Evolutionary conservation across 2,329 filamentous ascomycete genomes (phyloP).

Genomic region (Monosporascus ibericus): DNA sequence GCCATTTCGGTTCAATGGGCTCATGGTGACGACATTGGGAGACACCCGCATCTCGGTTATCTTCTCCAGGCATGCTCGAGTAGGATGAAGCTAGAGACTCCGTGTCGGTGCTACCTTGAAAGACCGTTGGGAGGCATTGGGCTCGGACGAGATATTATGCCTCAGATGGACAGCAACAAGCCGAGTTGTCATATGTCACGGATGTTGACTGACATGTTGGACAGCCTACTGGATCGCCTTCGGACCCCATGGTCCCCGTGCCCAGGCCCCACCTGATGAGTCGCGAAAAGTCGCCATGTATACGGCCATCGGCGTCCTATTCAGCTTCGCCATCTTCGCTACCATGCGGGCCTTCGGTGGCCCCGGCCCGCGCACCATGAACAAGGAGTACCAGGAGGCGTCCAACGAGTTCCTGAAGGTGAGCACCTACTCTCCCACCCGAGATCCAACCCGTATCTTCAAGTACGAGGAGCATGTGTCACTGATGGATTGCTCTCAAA

Average conservation of each 20-base stretch:
- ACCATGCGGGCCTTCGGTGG: conserved; percentile 65
- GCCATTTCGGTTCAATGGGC: conserved; percentile 1
- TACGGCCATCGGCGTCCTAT: conserved; percentile 60
- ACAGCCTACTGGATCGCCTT: conserved; percentile 99
- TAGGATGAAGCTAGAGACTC: not conserved
- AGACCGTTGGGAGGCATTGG: too few species aligned
- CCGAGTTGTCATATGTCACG: too few species aligned
- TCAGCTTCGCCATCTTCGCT: conserved; percentile 66
- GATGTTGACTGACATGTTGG: conserved; percentile 26
- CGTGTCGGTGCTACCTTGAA: too few species aligned
- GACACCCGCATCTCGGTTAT: not conserved
- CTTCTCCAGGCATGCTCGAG: not conserved
- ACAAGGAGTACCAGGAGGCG: conserved; percentile 93
- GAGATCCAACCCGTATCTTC: not conserved
- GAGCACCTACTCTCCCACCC: conserved; percentile 27
- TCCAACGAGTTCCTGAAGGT: conserved; percentile 93
- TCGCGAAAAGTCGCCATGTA: conserved; percentile 71
- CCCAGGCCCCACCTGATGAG: conserved; percentile 77
- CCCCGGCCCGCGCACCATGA: conserved; percentile 79
- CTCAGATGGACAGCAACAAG: too few species aligned
- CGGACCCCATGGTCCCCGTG: conserved; percentile 89
- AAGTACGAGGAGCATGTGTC: not conserved
- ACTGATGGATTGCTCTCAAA: conserved; percentile 8
- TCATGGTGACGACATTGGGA: not conserved
- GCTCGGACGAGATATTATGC: too few species aligned